Percentiles rank a stretch among this genome's conserved stretches.
Conservation (phyloP, 1,284 basidiomycete species). For the Cystobasidiaceae sp. region DNA sequence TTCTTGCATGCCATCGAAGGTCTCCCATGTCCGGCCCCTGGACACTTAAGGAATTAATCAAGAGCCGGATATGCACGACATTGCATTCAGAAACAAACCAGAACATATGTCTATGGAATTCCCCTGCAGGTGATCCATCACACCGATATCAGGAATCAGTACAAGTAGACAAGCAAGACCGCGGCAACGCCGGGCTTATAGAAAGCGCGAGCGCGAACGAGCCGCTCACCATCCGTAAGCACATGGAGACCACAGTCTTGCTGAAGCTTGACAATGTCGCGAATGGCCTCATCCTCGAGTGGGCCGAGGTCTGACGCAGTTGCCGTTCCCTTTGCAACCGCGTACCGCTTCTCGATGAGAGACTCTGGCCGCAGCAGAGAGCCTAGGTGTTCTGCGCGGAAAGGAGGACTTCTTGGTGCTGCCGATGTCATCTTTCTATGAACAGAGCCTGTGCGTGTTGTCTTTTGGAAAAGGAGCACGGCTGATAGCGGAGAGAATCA, state of each 20-base stretch:
- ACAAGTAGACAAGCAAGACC: too few relatives aligned
- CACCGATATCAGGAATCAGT: background rate
- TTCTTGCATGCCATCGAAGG: constrained; percentile 56
- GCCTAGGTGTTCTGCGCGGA: constrained; percentile 47
- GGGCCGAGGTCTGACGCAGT: constrained; percentile 42
- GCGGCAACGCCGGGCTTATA: background rate
- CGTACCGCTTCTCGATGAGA: constrained; percentile 42
- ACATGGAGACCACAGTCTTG: constrained; percentile 43
- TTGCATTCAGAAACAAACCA: too few relatives aligned
- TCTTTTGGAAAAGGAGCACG: too few relatives aligned
- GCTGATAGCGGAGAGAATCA: too few relatives aligned
- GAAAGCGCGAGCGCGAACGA: background rate
- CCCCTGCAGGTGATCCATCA: background rate
- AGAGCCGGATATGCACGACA: too few relatives aligned
- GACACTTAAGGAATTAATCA: too few relatives aligned
- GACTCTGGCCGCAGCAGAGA: constrained; percentile 45
- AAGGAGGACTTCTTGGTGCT: constrained; percentile 38
- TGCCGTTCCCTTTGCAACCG: constrained; percentile 42
- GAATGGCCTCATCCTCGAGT: constrained; percentile 48
- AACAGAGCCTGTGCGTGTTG: too few relatives aligned
- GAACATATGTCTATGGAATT: constrained; percentile 37
- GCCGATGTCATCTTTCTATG: background rate
- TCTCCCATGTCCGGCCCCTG: constrained; percentile 60
- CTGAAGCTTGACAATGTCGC: constrained; percentile 46
- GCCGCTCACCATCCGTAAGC: constrained; percentile 49